Conservation (phyloP, 2,329 filamentous ascomycete species). For the Penicillium sp. region DNA sequence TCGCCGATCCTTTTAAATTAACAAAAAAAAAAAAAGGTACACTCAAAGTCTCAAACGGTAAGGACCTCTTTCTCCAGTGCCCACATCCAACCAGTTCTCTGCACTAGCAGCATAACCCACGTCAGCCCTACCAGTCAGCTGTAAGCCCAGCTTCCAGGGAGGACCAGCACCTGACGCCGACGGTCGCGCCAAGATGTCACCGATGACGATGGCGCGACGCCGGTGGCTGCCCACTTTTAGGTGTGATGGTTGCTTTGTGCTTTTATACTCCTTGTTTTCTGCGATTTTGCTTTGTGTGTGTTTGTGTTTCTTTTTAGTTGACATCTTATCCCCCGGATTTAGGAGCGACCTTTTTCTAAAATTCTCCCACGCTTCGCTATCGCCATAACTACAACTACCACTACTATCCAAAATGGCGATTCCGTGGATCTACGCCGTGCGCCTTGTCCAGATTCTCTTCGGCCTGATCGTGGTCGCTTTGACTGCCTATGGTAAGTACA, state of each 20-base stretch:
- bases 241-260: not conserved
- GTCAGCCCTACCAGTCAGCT: constrained; percentile 17
- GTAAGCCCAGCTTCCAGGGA: not conserved
- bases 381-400: not conserved
- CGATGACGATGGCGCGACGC: constrained; percentile 32
- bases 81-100: not conserved
- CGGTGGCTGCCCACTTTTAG: constrained; percentile 26
- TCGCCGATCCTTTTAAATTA: not conserved
- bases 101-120: constrained; percentile 8
- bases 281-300: not conserved
- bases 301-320: not conserved
- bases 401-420: constrained; percentile 24
- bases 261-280: constrained; percentile 8
- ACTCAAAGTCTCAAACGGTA: constrained; percentile 1
- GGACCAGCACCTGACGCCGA: constrained; percentile 7
- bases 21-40: not conserved
- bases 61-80: not conserved
- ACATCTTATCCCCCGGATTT: not conserved
- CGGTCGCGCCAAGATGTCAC: constrained; percentile 20
- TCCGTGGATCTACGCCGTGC: constrained; percentile 58
- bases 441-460: constrained; percentile 70
- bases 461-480: constrained; percentile 77
- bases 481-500: constrained; percentile 70
- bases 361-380: not conserved
- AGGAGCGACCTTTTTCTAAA: not conserved